Base-by-base conservation (phyloP, 768 basidiomycete genomes). In the Mycena venus region DNA sequence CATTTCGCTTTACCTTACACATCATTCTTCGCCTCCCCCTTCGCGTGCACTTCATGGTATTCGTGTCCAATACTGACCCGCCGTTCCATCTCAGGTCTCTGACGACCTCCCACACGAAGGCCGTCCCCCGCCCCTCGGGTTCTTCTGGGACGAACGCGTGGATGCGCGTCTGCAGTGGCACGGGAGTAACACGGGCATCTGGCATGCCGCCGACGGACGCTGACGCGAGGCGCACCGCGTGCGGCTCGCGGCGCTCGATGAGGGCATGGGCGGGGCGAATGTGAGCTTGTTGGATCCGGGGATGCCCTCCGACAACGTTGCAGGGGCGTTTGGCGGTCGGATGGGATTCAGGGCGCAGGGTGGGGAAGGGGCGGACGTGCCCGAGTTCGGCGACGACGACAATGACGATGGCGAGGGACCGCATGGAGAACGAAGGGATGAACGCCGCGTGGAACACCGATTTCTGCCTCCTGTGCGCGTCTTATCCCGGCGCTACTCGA, bases 111-210 rank as follows among this genome's bases (percentile, higher is more conserved):
- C 84, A 6, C 76, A 40, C 34, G 74, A 75, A 15, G 74, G 74
- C 5, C 65, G 60, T 7, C 42, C 66, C 21, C 74, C 74, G 47
- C 71, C 75, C 53, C 38, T 65, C 1, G 83, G 27, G 72, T 75
- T 8, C 84, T 90, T 72, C 89, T 95, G 93, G 92, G 87, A 89
- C 1, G 84, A 88, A 62, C 93, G 91, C 82, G 70, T 79, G 1
- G 88, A 93, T 75, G 88, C 90, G 68, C 79, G 88, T 32, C 69
- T 95, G 56, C 86, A 90, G 64, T 95, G 94, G 94, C 84, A 94
- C 27, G 94, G 94, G 4, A 89, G 89, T 31, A 94, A 91, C 31
- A 95, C 93, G 5, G 94, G 94, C 29, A 92, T 90, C 2, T 86
- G 82, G 80, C 88, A 88, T 64, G 81, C 80, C 3, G 72, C 77